A percentile compares a stretch with the other conserved stretches of the same genome.
phyloP scores from a whole-genome alignment of 208 protist species.

The Acanthamoeba lenticulata region DNA sequence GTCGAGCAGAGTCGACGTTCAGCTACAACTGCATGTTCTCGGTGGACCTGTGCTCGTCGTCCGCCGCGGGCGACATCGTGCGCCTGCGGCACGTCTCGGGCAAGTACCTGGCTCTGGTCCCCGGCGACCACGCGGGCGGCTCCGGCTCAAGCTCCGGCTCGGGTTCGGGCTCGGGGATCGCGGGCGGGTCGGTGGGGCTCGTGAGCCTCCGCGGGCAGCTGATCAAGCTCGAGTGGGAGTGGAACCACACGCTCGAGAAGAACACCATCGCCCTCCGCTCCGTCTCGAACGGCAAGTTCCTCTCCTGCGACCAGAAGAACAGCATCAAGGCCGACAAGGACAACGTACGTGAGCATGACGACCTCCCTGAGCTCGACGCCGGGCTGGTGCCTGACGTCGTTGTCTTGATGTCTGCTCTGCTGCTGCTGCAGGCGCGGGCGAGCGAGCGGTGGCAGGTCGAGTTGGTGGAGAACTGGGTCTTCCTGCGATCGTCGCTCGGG shows the following conservation, averaged over 20 bases:
- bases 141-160: too few species aligned
- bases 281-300: not conserved
- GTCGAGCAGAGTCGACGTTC: not conserved
- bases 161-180: too few species aligned
- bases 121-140: too few species aligned
- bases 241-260: constrained; percentile 21
- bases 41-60: not conserved
- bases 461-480: not conserved
- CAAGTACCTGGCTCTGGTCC: not conserved
- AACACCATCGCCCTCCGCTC: not conserved
- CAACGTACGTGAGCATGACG: too few species aligned
- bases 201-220: not conserved
- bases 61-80: not conserved
- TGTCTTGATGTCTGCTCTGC: too few species aligned
- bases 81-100: not conserved
- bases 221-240: not conserved
- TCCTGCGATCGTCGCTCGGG: not conserved
- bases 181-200: not conserved
- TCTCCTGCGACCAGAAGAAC: not conserved
- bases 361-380: too few species aligned
- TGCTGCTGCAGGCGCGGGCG: not conserved
- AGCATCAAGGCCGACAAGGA: not conserved
- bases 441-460: constrained; percentile 10
- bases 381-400: too few species aligned
- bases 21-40: not conserved